phyloP scores from a whole-genome alignment of 2,329 filamentous ascomycete species.

The Pseudopyricularia javanii region DNA sequence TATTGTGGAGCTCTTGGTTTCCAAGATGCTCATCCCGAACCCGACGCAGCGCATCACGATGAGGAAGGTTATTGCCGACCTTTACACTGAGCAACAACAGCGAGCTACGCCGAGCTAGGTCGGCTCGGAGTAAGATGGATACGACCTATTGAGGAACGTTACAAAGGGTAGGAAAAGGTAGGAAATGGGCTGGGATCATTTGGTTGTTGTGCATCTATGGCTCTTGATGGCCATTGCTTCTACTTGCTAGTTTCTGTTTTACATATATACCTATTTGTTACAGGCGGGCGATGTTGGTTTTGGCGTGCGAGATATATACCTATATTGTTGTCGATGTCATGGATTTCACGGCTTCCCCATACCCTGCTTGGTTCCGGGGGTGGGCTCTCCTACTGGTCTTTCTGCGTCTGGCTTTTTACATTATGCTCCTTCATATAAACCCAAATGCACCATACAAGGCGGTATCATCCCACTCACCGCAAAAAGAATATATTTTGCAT shows the following conservation, averaged over 20 bases:
- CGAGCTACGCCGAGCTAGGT: background rate
- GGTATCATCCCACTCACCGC: no score
- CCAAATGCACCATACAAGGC: no score
- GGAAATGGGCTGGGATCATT: background rate
- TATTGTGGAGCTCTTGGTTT: constrained; percentile 36
- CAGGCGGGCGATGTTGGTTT: background rate
- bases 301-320: background rate
- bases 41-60: constrained; percentile 40
- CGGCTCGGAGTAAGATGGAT: background rate
- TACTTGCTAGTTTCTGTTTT: background rate
- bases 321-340: background rate
- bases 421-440: no score
- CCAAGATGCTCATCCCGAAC: constrained; percentile 40
- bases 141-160: background rate
- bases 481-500: no score
- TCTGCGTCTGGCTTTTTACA: background rate
- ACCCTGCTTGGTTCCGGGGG: background rate
- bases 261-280: background rate
- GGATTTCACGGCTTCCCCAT: background rate
- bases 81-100: constrained; percentile 18
- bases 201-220: background rate
- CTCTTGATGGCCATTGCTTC: background rate
- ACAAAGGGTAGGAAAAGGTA: background rate
- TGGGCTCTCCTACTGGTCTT: background rate
- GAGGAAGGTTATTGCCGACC: constrained; percentile 33